Base-by-base conservation (phyloP, 495 filamentous ascomycete genomes). In the Xylaria cubensis region DNA sequence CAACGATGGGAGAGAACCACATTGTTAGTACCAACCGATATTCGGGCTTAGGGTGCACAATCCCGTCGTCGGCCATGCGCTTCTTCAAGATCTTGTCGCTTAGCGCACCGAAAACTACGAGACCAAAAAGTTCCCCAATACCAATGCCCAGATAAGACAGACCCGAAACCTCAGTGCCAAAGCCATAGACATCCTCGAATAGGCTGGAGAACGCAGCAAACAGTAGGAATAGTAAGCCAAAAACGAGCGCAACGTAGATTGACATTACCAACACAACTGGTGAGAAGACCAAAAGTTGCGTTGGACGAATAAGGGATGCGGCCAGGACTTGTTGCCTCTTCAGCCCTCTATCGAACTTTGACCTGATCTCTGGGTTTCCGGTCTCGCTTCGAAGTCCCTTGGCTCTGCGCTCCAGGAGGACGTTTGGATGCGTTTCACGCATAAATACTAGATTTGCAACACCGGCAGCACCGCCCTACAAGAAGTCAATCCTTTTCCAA, bases 151-250 rank as follows among this genome's bases (percentile, higher is more conserved):
- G 69, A 59, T 77, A 85, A 1, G 80, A 74, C 2, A 86, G 76
- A 0, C 84, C 84, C 2, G 79, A 80, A 7, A 77, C 76, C 41
- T 76, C 74, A 0, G 79, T 73, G 13, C 74, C 67, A 63, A 82
- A 86, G 63, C 77, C 73, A 76, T 92, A 92, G 0, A 83, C 79
- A 21, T 80, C 73, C 32, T 80, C 77, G 73, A 90, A 93, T 42
- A 92, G 86, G 24, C 79, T 74, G 1, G 90, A 87, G 76, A 92
- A 87, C 19, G 88, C 88, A 24, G 89, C 90, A 81, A 92, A 92
- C 56, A 94, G 84, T 74, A 95, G 88, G 79, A 94, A 95, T 24
- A 94, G 79, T 51, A 90, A 90, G 13, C 91, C 90, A 76, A 94
- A 95, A 12, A 90, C 83, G 70, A 94, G 87, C 29, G 89, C 85